Percentiles rank a stretch among this genome's conserved stretches.
Conservation (phyloP, 1,139 yeast genomes). For the Kazachstania sp. region DNA sequence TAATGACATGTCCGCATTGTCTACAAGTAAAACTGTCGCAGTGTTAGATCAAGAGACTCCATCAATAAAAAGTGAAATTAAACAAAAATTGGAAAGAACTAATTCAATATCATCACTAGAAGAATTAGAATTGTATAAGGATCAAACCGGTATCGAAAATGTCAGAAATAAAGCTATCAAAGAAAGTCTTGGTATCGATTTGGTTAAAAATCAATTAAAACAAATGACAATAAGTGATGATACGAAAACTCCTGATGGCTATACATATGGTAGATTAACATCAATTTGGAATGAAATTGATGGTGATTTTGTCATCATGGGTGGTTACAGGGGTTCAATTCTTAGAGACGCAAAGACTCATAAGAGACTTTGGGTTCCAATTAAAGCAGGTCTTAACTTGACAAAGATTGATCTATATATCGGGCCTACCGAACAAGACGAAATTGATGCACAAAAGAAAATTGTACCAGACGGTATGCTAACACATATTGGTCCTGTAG, state of each 20-base stretch:
- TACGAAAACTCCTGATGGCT: constrained; percentile 25
- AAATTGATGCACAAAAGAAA: constrained; percentile 39
- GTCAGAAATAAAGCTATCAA: constrained; percentile 62
- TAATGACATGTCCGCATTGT: not conserved
- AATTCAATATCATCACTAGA: constrained; percentile 54
- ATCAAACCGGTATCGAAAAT: constrained; percentile 53
- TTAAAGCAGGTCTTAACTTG: constrained; percentile 74
- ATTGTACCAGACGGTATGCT: constrained; percentile 72
- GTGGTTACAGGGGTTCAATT: constrained; percentile 86
- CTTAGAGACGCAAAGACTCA: constrained; percentile 56
- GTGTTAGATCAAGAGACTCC: constrained; percentile 17
- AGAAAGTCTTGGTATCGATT: constrained; percentile 48
- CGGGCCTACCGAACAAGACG: constrained; percentile 69
- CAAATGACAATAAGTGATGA: constrained; percentile 18
- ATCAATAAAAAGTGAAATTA: constrained; percentile 28
- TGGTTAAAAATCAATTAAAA: constrained; percentile 16
- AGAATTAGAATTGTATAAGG: constrained; percentile 51
- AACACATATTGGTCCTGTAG: constrained; percentile 81
- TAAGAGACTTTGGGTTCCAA: constrained; percentile 76
- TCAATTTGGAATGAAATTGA: constrained; percentile 43
- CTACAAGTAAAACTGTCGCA: not conserved
- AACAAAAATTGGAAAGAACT: constrained; percentile 44
- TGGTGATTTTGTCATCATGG: constrained; percentile 72
- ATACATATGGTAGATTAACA: constrained; percentile 28
- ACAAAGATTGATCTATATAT: constrained; percentile 58